Conservation (phyloP, 306 rosid genomes). For the Herpetospermum pedunculosum region DNA sequence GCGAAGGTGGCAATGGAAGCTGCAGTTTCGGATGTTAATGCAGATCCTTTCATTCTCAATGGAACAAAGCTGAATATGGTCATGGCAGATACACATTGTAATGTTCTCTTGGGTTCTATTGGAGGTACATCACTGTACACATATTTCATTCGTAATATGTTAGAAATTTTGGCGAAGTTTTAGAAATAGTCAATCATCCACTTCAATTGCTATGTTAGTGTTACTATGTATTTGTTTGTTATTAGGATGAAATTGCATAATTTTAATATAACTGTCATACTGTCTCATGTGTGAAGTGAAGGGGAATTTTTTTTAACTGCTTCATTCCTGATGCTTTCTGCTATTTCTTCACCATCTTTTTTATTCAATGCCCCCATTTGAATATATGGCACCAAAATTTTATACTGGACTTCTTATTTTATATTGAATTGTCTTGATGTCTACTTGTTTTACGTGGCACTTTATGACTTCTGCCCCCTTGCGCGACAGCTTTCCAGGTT, state of each 20-base stretch:
- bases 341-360: not conserved
- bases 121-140: conserved; percentile 39
- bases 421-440: conserved; percentile 10
- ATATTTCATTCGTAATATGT: not conserved
- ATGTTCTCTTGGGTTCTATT: conserved; percentile 63
- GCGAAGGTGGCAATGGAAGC: conserved; percentile 56
- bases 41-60: conserved; percentile 45
- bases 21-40: conserved; percentile 69
- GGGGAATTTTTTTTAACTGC: not conserved
- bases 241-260: not conserved
- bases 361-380: not conserved
- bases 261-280: not conserved
- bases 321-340: not conserved
- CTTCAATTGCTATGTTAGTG: not conserved
- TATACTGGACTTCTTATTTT: not conserved
- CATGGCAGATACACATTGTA: conserved; percentile 41
- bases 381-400: not conserved
- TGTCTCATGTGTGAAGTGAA: not conserved
- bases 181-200: not conserved
- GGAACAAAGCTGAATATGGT: conserved; percentile 46
- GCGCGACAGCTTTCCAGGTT: conserved; percentile 55
- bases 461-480: not conserved
- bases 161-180: not conserved
- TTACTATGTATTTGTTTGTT: not conserved
- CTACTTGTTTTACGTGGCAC: conserved; percentile 1